Percentiles rank a stretch among this genome's conserved stretches.
Conservation (phyloP, 257 asterid species). For the Cruciata laevipes region DNA sequence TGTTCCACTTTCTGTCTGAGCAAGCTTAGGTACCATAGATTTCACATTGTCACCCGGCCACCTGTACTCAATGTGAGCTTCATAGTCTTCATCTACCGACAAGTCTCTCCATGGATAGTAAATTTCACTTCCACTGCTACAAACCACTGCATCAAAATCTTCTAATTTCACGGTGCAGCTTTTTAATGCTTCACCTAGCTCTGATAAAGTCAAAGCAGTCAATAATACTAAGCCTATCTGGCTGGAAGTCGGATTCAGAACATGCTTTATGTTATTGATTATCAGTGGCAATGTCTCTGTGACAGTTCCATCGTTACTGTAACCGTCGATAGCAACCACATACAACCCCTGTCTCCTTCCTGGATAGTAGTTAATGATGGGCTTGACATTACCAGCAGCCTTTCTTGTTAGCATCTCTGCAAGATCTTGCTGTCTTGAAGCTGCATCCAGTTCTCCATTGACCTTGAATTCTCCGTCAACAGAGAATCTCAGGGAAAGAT, state of each 20-base stretch:
- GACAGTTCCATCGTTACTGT: constrained; percentile 32
- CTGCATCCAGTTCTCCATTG: constrained; percentile 37
- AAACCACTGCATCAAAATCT: constrained; percentile 53
- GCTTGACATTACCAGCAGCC: constrained; percentile 28
- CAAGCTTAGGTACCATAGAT: constrained; percentile 40
- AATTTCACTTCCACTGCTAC: constrained; percentile 62
- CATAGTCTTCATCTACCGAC: constrained; percentile 45
- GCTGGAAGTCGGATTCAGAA: constrained; percentile 32
- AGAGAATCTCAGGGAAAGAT: constrained; percentile 50
- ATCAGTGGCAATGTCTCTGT: constrained; percentile 33
- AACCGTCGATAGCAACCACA: constrained; percentile 52
- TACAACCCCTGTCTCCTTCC: constrained; percentile 57
- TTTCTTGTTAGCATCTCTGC: constrained; percentile 38
- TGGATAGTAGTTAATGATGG: constrained; percentile 32
- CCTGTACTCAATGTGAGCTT: constrained; percentile 50
- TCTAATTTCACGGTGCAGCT: constrained; percentile 29
- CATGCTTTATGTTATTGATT: constrained; percentile 49
- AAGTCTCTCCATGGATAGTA: constrained; percentile 60
- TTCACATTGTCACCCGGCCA: constrained; percentile 61
- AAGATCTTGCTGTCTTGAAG: constrained; percentile 40
- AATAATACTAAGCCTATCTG: constrained; percentile 49
- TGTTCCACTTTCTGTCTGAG: constrained; percentile 29
- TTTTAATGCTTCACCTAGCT: constrained; percentile 40
- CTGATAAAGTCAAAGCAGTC: constrained; percentile 45
- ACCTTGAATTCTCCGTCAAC: constrained; percentile 43